Base-by-base conservation (phyloP, 176 grass and related monocot species). In the Musa itinerans region DNA sequence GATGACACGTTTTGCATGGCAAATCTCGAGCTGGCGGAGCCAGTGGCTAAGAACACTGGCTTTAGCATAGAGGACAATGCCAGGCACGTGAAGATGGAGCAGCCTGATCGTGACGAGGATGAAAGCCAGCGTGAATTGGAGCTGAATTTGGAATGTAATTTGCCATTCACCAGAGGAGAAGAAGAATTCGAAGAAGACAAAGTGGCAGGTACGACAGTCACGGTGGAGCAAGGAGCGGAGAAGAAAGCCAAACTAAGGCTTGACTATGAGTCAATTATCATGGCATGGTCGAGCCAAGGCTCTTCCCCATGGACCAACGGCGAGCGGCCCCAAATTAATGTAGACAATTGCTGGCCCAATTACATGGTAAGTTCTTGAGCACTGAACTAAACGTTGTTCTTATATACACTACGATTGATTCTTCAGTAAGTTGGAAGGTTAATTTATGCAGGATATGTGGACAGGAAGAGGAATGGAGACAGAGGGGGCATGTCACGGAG, bases 271-370 rank as follows among this genome's bases (percentile, higher is more conserved):
- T 86, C 80, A 10, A 68, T 98, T 80, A 91, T 98, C 71, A 83
- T 83, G 65, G 88, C 79, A 27, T 98, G 94, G 94, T 78, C 74
- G 0, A 79, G 71, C 57, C 72, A 74, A 9, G 72, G 72, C 20
- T 29, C 72, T 12, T 98, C 90, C 26, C 94, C 90, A 23, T 98
- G 94, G 94, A 93, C 94, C 2, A 82, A 82, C 64, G 94, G 88
- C 73, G 68, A 77, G 48, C 90, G 88, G 4, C 94, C 90, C 0
- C 59, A 79, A 13, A 71, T 86, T 66, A 78, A 77, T 52, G 50
- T 93, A 10, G 78, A 86, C 48, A 80, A 85, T 25, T 68, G 83
- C 69, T 91, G 84, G 86, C 78, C 81, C 6, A 78, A 91, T 71
- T 78, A 85, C 76, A 54, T 78, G 72, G 90, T 98, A 85, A 63